Base-by-base conservation (phyloP, 73 alveolate species). In the Tetrahymena elliotti region DNA sequence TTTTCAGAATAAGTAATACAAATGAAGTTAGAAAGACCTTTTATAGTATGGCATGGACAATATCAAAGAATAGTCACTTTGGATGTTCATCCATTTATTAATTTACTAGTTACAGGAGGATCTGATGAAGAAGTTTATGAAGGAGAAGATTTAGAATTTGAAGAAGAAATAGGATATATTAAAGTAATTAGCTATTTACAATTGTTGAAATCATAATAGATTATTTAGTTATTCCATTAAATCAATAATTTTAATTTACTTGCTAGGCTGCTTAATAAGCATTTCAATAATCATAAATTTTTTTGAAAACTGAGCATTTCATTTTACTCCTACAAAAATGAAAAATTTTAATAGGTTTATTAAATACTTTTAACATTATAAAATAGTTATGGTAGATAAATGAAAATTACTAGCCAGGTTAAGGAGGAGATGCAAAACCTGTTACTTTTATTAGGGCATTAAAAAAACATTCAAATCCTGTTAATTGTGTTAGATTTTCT, bases 401-500 rank as follows among this genome's bases (percentile, higher is more conserved):
- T 16, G 88, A 68, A 31, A 68, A 31, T 10, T 68, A 68, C 36
- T 22, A 22, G 33, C 88, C 88, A 27, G 88, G 88, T 6, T 27
- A 27, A 31, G 88, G 88, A 18, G 88, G 88, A 27, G 88, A 68
- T 68, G 88, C 36, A 68, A 68, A 68, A 18, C 88, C 88, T 0
- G 88, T 68, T 22, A 68, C 88, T 68, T 68, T 68, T 31, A 68
- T 68, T 3, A n/a, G 88, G 11, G 88, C 88, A 18, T 68, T 68
- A 68, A 68, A 68, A 68, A 68, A 98, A 34, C 99, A 98, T 93
- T 97, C 97, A 53, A 93, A 97, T 47, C 96, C 99, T 33, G 99
- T 98, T 10, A 98, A 98, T 96, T 96, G 98, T 68, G 98, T 98
- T 83, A 96, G 99, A 40, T 98, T 98, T 93, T 93, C 98, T 27